Evolutionary conservation across 371 early-diverging fungal genomes (phyloP).

Genomic region (Mortierella sp.): DNA sequence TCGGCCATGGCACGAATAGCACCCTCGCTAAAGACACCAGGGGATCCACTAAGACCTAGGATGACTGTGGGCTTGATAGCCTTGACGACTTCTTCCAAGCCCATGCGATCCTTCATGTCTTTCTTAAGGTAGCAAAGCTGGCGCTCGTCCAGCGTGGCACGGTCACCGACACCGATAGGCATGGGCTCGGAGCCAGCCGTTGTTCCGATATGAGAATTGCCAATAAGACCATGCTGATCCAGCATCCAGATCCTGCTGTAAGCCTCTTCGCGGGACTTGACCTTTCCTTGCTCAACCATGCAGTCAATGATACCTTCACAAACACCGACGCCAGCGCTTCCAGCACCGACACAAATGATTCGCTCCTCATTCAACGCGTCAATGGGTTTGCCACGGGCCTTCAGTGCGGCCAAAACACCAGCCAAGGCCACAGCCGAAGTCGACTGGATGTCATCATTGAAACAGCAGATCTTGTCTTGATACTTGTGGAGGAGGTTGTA

Average conservation of each 20-base stretch:
- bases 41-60: slow-evolving; percentile 69
- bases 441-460: slow-evolving; percentile 77
- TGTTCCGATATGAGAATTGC: slow-evolving; percentile 26
- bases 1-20: slow-evolving; percentile 67
- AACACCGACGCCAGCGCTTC: slow-evolving; percentile 76
- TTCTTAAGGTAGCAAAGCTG: slow-evolving; percentile 65
- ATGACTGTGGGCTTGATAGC: slow-evolving; percentile 71
- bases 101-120: slow-evolving; percentile 61
- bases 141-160: slow-evolving; percentile 61
- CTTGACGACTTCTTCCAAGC: slow-evolving; percentile 65
- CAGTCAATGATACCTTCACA: slow-evolving; percentile 73
- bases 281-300: slow-evolving; percentile 70
- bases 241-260: slow-evolving; percentile 68
- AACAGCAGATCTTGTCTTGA: slow-evolving; percentile 67
- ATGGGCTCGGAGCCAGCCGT: slow-evolving; percentile 11
- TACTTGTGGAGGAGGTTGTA: slow-evolving; percentile 72
- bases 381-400: slow-evolving; percentile 60
- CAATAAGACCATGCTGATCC: slow-evolving; percentile 61
- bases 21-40: slow-evolving; percentile 68
- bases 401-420: slow-evolving; percentile 69
- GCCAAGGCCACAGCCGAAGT: slow-evolving; percentile 74
- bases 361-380: slow-evolving; percentile 55
- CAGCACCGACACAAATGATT: slow-evolving; percentile 76
- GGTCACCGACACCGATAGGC: slow-evolving; percentile 54
- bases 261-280: slow-evolving; percentile 68